phyloP scores from a whole-genome alignment of 192 early-diverging fungal genomes.

The Coemansia sp. region DNA sequence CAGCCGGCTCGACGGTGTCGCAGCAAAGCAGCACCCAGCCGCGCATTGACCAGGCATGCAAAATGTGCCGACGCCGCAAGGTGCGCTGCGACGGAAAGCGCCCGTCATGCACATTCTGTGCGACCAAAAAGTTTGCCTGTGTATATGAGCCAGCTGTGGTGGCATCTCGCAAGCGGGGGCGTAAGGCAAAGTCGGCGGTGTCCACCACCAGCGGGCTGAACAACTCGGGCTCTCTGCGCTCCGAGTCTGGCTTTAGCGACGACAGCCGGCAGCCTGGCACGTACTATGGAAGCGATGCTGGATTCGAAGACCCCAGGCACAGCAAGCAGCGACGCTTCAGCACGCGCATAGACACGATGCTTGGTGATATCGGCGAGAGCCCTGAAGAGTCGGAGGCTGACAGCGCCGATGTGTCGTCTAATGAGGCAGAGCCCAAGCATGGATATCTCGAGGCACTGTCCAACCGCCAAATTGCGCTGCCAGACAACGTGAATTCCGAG shows the following conservation, averaged over 20 bases:
- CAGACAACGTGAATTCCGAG: slow-evolving; percentile 20
- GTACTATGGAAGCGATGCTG: neutral
- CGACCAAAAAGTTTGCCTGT: slow-evolving; percentile 36
- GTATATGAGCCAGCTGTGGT: slow-evolving; percentile 42
- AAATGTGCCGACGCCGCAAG: slow-evolving; percentile 56
- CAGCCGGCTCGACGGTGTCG: neutral
- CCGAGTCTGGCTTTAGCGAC: slow-evolving; percentile 13
- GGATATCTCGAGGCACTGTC: slow-evolving; percentile 40
- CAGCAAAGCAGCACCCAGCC: slow-evolving; percentile 9
- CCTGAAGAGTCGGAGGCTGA: slow-evolving; percentile 19
- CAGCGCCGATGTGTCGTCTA: slow-evolving; percentile 20
- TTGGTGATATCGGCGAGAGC: slow-evolving; percentile 12
- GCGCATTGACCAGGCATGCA: slow-evolving; percentile 54
- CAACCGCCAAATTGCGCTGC: slow-evolving; percentile 51
- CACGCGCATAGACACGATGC: neutral
- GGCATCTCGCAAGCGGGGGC: slow-evolving; percentile 35
- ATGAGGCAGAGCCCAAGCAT: slow-evolving; percentile 10
- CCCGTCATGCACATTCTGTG: slow-evolving; percentile 50
- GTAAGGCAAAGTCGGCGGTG: slow-evolving; percentile 16
- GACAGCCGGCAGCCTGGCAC: slow-evolving; percentile 6
- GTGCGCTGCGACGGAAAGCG: slow-evolving; percentile 54
- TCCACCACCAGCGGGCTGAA: neutral
- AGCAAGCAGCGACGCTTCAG: slow-evolving; percentile 21
- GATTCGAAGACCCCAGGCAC: neutral
- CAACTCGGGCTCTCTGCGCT: slow-evolving; percentile 11